Conservation (phyloP, 805 yeast species). For the Zygosaccharomyces bailii region DNA sequence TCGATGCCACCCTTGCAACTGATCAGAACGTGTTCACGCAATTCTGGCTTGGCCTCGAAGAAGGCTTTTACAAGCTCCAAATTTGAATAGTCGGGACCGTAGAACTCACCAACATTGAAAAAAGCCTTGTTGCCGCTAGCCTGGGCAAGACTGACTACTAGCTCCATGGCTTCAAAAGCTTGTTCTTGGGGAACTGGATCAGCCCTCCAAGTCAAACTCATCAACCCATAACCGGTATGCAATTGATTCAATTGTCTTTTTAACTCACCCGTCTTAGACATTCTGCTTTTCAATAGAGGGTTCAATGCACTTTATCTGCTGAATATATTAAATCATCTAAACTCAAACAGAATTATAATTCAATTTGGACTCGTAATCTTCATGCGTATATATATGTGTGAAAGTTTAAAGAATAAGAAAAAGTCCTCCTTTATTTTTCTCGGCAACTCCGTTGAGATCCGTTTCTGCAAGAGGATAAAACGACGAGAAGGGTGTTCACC, state of each 20-base stretch:
- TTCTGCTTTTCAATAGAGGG: background rate
- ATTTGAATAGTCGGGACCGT: slow-evolving; percentile 51
- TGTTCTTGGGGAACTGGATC: slow-evolving; percentile 51
- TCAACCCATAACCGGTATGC: slow-evolving; percentile 65
- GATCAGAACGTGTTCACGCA: slow-evolving; percentile 52
- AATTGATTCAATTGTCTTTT: slow-evolving; percentile 17
- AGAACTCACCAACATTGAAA: slow-evolving; percentile 55
- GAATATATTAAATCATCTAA: too few relatives aligned
- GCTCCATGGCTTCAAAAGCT: slow-evolving; percentile 52
- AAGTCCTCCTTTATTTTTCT: slow-evolving; percentile 2
- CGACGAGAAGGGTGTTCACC: too few relatives aligned
- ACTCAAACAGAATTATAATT: too few relatives aligned
- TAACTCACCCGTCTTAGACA: slow-evolving; percentile 13
- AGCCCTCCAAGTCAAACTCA: slow-evolving; percentile 75
- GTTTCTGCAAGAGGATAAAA: too few relatives aligned
- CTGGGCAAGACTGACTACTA: slow-evolving; percentile 44
- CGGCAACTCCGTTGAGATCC: slow-evolving; percentile 1
- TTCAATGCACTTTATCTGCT: too few relatives aligned
- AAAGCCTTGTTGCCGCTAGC: slow-evolving; percentile 39
- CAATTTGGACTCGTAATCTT: too few relatives aligned
- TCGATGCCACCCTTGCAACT: slow-evolving; percentile 66
- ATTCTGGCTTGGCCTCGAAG: slow-evolving; percentile 42
- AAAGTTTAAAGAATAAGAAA: too few relatives aligned
- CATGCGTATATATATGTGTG: too few relatives aligned
- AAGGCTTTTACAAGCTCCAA: slow-evolving; percentile 56